Conservation (phyloP, 2,329 filamentous ascomycete genomes). For the Colletotrichum orchidophilum region DNA sequence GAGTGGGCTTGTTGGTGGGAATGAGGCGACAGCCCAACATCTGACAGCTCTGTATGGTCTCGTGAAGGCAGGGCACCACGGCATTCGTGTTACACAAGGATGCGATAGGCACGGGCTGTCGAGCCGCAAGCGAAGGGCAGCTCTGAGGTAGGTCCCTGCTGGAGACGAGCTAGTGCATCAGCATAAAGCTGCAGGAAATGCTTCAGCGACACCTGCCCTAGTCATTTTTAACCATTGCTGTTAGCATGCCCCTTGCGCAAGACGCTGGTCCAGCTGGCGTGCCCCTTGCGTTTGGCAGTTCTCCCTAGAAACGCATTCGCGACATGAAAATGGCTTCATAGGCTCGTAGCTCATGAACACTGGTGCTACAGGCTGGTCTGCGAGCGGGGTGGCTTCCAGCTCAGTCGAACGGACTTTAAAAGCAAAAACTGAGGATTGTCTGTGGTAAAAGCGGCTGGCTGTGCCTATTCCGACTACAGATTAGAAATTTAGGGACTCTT, state of each 20-base stretch:
- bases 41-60: neutral
- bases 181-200: neutral
- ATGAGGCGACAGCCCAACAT: neutral
- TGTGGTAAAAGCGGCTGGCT: neutral
- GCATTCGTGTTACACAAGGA: neutral
- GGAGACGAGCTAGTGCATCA: neutral
- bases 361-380: neutral
- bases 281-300: slow-evolving; percentile 4
- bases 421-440: neutral
- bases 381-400: neutral
- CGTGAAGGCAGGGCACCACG: neutral
- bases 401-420: neutral
- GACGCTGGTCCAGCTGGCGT: neutral
- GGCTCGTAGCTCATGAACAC: neutral
- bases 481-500: neutral
- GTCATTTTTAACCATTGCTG: neutral
- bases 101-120: neutral
- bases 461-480: neutral
- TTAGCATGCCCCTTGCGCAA: slow-evolving; percentile 7
- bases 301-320: neutral
- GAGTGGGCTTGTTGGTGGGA: neutral
- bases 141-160: neutral
- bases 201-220: neutral
- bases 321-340: neutral
- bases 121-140: neutral